Percentiles rank a stretch among this genome's conserved stretches.
phyloP scores from a whole-genome alignment of 495 filamentous ascomycete species.

The Lepidopterella palustris region DNA sequence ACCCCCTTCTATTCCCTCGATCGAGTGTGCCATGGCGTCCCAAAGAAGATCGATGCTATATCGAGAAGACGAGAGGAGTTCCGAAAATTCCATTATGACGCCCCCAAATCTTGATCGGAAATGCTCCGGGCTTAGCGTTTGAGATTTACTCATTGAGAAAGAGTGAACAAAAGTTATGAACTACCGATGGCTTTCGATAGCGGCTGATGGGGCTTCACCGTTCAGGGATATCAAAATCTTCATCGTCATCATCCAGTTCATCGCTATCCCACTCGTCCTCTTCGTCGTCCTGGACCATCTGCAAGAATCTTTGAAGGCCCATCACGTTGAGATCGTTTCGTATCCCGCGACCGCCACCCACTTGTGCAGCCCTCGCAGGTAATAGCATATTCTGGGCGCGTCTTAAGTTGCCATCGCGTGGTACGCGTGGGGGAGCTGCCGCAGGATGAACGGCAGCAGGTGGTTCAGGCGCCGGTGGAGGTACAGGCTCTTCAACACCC shows the following conservation, averaged over 20 bases:
- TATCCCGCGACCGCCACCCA: conserved; percentile 11
- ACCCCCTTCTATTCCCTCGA: too few relatives aligned
- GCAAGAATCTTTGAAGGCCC: conserved; percentile 49
- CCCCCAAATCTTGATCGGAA: too few relatives aligned
- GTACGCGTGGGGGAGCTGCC: neutral
- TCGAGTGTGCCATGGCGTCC: too few relatives aligned
- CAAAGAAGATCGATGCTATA: too few relatives aligned
- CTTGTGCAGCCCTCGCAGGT: neutral
- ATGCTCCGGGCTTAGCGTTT: too few relatives aligned
- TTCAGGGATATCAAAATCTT: neutral
- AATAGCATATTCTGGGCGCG: neutral
- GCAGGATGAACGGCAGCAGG: neutral
- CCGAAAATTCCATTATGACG: too few relatives aligned
- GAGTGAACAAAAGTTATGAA: too few relatives aligned
- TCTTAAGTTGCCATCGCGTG: neutral
- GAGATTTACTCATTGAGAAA: too few relatives aligned
- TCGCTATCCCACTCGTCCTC: conserved; percentile 42
- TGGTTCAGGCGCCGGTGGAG: conserved; percentile 1
- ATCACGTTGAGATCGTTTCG: conserved; percentile 7
- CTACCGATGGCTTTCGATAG: neutral
- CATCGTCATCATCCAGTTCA: neutral
- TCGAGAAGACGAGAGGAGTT: too few relatives aligned
- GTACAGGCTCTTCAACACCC: neutral
- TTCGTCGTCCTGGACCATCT: conserved; percentile 50
- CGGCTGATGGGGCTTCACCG: neutral